Evolutionary conservation across 1,284 basidiomycete species (phyloP).

Genomic region (Ceratobasidium sp.): DNA sequence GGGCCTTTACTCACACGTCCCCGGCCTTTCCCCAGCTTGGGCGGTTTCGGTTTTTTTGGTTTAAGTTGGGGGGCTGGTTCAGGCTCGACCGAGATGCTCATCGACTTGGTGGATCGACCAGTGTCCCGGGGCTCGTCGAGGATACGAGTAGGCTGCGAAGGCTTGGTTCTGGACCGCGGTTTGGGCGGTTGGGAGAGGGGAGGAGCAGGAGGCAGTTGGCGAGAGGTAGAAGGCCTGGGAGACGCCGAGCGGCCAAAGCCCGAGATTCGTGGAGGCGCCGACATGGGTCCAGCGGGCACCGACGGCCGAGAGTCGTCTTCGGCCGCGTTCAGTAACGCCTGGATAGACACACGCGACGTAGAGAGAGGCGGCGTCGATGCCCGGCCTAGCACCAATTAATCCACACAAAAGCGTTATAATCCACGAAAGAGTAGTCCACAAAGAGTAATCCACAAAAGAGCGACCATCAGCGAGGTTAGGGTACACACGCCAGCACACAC

Average conservation of each 20-base stretch:
- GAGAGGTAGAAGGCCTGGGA: not conserved
- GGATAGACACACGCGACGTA: slow-evolving; percentile 10
- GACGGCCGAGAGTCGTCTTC: not conserved
- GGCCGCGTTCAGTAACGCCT: slow-evolving; percentile 6
- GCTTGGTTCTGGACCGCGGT: not conserved
- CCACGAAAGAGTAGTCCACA: not conserved
- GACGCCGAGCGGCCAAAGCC: slow-evolving; percentile 6
- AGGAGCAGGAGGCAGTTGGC: not conserved
- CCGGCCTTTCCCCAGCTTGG: not conserved
- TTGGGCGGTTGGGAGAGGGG: not conserved
- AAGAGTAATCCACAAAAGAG: not conserved
- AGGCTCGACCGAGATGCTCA: slow-evolving; percentile 31
- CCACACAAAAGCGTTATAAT: not conserved
- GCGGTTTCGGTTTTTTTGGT: not conserved
- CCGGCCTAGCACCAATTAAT: not conserved
- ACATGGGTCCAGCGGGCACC: not conserved
- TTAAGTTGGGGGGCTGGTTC: slow-evolving; percentile 2
- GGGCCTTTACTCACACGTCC: slow-evolving; percentile 23
- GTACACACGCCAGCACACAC: not conserved
- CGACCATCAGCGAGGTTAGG: not conserved
- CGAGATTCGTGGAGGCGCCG: not conserved
- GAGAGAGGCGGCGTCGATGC: not conserved
- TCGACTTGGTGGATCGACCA: slow-evolving; percentile 19
- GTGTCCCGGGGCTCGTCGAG: not conserved
- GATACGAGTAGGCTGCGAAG: not conserved